These are phyloP conservation scores for Achaetomiella virescens DNA, from an alignment of 495 filamentous ascomycete species.

Conservation along the genomic window DNA sequence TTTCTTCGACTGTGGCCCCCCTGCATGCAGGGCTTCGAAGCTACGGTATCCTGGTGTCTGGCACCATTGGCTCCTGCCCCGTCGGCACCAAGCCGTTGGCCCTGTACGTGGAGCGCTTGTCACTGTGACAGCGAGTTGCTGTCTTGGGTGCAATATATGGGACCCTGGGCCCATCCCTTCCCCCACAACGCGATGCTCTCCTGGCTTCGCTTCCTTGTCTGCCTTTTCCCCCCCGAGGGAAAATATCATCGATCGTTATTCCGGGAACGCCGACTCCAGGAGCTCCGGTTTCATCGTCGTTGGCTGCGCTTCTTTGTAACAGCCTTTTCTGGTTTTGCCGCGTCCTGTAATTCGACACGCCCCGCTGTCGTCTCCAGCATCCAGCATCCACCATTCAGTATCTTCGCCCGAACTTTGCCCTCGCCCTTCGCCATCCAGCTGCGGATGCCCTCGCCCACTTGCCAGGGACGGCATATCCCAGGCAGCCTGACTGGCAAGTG, in stretches of 20 bases:
- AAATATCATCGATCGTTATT: background rate
- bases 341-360: background rate
- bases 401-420: background rate
- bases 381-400: no score
- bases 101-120: background rate
- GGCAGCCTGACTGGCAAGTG: conserved; percentile 1
- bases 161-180: conserved; percentile 7
- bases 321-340: background rate
- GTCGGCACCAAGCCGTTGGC: conserved; percentile 8
- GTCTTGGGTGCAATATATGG: conserved; percentile 18
- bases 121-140: no score
- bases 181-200: conserved; percentile 9
- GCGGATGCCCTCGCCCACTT: conserved; percentile 10
- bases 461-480: conserved; percentile 9
- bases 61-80: conserved; percentile 6
- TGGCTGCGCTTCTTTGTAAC: background rate
- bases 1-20: conserved; percentile 13
- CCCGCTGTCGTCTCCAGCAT: background rate
- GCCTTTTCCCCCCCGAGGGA: background rate
- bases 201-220: conserved; percentile 7
- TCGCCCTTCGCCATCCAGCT: background rate
- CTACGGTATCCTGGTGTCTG: conserved; percentile 13
- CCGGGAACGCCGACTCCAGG: conserved; percentile 5
- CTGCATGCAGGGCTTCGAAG: background rate
- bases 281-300: no score